phyloP scores from a whole-genome alignment of 2,329 filamentous ascomycete species.

The Ustilaginoidea virens region DNA sequence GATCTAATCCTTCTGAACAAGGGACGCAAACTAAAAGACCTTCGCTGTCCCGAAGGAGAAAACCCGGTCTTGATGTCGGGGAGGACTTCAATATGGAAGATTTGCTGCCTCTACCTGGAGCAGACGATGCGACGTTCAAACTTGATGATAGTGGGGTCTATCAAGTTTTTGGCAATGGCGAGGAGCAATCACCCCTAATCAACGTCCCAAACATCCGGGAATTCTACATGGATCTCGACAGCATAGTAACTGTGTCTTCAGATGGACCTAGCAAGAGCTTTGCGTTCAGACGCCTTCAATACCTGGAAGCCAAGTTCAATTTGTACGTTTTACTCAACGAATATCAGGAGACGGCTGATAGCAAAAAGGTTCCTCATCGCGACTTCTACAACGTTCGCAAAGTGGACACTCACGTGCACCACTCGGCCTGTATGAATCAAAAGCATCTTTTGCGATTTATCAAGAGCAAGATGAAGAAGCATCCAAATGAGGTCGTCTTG shows the following conservation, averaged over 20 bases:
- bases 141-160: slow-evolving; percentile 79
- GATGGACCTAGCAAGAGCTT: slow-evolving; percentile 96
- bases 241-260: slow-evolving; percentile 74
- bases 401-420: slow-evolving; percentile 96
- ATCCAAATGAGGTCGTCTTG: slow-evolving; percentile 81
- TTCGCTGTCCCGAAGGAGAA: slow-evolving; percentile 44
- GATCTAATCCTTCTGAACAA: not conserved
- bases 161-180: slow-evolving; percentile 68
- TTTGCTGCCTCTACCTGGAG: slow-evolving; percentile 54
- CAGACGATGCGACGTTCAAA: slow-evolving; percentile 57
- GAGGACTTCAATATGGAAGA: slow-evolving; percentile 82
- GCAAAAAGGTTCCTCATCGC: slow-evolving; percentile 90
- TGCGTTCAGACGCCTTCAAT: slow-evolving; percentile 85
- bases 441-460: slow-evolving; percentile 97
- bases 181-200: slow-evolving; percentile 53
- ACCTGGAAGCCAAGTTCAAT: slow-evolving; percentile 94
- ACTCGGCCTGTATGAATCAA: slow-evolving; percentile 99
- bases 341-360: slow-evolving; percentile 95
- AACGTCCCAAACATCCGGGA: slow-evolving; percentile 84
- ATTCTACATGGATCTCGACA: slow-evolving; percentile 89
- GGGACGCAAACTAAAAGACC: slow-evolving; percentile 4
- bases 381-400: slow-evolving; percentile 99
- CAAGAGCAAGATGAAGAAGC: slow-evolving; percentile 99
- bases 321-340: slow-evolving; percentile 87
- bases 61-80: slow-evolving; percentile 79